Percentiles rank a stretch among this genome's conserved stretches.
These are phyloP conservation scores for Alternaria solani DNA, from an alignment of 2,329 filamentous ascomycete genomes.

Conservation along the genomic window DNA sequence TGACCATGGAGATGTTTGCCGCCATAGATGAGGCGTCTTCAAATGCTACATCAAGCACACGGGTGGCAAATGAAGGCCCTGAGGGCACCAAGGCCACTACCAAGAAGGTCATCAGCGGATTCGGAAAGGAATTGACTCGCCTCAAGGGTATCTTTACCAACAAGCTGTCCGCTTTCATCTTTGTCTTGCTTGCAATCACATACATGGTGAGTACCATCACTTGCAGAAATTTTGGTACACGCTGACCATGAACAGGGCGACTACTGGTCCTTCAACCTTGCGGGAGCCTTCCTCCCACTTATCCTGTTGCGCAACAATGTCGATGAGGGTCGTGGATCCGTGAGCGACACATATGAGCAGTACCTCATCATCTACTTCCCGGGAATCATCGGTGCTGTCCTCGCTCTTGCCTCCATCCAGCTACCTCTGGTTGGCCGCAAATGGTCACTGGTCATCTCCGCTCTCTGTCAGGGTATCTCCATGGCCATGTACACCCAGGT, in stretches of 20 bases:
- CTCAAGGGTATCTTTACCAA: conserved; percentile 41
- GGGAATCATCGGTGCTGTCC: conserved; percentile 35
- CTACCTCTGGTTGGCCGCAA: conserved; percentile 40
- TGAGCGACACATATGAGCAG: conserved; percentile 38
- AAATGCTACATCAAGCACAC: not conserved
- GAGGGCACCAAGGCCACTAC: conserved; percentile 26
- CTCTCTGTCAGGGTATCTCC: conserved; percentile 36
- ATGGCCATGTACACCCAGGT: conserved; percentile 47
- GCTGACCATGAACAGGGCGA: conserved; percentile 27
- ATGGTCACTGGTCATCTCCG: conserved; percentile 41
- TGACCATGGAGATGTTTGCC: conserved; percentile 39
- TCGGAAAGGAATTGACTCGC: conserved; percentile 34
- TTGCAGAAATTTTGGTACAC: not conserved
- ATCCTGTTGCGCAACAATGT: conserved; percentile 44
- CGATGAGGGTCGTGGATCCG: conserved; percentile 28
- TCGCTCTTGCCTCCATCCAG: conserved; percentile 37
- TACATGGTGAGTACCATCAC: conserved; percentile 30
- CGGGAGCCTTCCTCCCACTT: conserved; percentile 37
- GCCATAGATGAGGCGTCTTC: conserved; percentile 32
- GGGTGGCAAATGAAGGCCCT: conserved; percentile 7
- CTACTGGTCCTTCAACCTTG: conserved; percentile 45
- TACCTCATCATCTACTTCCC: conserved; percentile 43
- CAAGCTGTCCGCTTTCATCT: conserved; percentile 35
- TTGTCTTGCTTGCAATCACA: conserved; percentile 35
- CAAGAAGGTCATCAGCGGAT: conserved; percentile 31